Conservation (phyloP, 805 yeast genomes). For the Candida hungchunana region DNA sequence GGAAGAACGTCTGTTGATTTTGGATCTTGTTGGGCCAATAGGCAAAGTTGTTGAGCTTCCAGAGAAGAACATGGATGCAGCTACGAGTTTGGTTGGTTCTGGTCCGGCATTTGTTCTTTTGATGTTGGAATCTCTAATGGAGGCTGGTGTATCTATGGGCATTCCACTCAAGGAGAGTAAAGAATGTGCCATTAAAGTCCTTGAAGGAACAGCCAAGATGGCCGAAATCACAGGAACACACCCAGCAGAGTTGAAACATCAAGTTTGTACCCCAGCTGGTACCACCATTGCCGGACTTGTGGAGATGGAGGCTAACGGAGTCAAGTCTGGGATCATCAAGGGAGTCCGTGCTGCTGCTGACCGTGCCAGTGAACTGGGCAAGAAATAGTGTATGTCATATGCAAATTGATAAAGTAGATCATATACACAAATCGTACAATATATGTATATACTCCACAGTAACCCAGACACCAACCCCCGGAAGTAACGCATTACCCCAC, state of each 20-base stretch:
- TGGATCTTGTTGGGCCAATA: constrained; percentile 57
- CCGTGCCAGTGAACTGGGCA: constrained; percentile 59
- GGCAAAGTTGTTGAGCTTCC: constrained; percentile 66
- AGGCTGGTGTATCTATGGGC: constrained; percentile 94
- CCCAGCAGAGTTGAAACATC: constrained; percentile 83
- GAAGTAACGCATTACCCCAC: neutral
- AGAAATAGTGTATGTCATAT: constrained; percentile 31
- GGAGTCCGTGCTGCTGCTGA: constrained; percentile 92
- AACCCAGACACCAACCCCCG: neutral
- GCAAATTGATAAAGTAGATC: too few relatives aligned
- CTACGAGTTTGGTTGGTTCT: constrained; percentile 91
- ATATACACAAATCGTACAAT: too few relatives aligned
- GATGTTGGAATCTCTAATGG: constrained; percentile 87
- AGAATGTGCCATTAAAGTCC: constrained; percentile 86
- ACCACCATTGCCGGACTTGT: constrained; percentile 94
- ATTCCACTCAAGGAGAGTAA: constrained; percentile 79
- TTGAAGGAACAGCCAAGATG: constrained; percentile 94
- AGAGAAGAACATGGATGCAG: constrained; percentile 94
- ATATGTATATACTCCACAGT: neutral
- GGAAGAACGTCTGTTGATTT: constrained; percentile 37
- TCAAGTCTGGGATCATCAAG: constrained; percentile 80
- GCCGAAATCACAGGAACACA: constrained; percentile 75
- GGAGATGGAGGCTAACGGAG: constrained; percentile 87
- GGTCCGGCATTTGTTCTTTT: constrained; percentile 93
- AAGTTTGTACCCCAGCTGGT: constrained; percentile 96